Conservation (phyloP, 2,329 filamentous ascomycete species). For the Aureobasidium lini region DNA sequence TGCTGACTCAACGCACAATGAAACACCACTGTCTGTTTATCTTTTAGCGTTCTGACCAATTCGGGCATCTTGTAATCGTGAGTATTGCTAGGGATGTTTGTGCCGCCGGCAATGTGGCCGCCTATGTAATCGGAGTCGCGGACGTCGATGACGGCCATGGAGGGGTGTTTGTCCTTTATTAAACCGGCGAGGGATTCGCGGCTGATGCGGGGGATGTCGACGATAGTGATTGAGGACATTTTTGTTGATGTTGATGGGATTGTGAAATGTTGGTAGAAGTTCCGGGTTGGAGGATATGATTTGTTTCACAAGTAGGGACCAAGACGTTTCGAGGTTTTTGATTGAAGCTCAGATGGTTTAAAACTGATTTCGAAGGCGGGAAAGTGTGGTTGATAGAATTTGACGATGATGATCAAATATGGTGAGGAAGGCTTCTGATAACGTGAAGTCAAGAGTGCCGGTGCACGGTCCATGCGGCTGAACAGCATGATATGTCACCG, state of each 20-base stretch:
- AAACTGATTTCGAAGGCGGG: no score
- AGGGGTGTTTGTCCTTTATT: constrained; percentile 34
- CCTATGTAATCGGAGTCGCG: constrained; percentile 85
- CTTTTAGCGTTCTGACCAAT: constrained; percentile 67
- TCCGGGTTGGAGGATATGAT: neutral
- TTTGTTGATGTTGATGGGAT: constrained; percentile 37
- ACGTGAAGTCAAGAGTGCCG: no score
- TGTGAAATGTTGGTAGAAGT: neutral
- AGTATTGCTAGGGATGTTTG: constrained; percentile 64
- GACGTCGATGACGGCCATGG: constrained; percentile 75
- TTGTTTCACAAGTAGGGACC: neutral
- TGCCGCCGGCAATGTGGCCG: constrained; percentile 74
- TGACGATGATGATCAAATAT: no score
- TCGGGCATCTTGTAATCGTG: constrained; percentile 74
- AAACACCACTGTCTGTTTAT: constrained; percentile 81
- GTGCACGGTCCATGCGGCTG: no score
- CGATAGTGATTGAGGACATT: constrained; percentile 32
- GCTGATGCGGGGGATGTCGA: constrained; percentile 58
- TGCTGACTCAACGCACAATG: constrained; percentile 85
- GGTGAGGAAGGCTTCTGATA: no score
- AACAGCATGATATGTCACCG: no score
- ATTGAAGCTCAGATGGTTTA: no score
- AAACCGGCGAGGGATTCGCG: constrained; percentile 60
- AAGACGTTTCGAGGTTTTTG: neutral
- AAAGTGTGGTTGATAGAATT: no score